Conservation (phyloP, 2,329 filamentous ascomycete species). For the Lecanicillium sp. region DNA sequence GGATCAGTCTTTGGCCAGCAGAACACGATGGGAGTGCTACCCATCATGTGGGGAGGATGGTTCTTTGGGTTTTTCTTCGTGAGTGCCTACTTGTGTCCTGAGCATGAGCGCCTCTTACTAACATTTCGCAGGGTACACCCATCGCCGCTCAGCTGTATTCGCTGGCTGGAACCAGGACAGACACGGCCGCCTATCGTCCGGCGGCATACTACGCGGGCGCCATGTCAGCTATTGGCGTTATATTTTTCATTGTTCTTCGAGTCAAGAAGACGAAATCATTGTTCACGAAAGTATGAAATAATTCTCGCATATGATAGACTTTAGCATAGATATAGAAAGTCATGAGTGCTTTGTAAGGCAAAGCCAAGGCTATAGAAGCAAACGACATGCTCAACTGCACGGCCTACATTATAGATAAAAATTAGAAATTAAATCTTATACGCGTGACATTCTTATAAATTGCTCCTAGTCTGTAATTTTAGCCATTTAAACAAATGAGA, state of each 20-base stretch:
- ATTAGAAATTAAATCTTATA: too few species aligned
- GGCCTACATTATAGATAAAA: too few species aligned
- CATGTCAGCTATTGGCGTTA: conserved; percentile 19
- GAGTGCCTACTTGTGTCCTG: background rate
- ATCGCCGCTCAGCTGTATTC: conserved; percentile 24
- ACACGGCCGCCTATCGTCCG: conserved; percentile 20
- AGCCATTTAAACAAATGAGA: too few species aligned
- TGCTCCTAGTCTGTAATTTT: too few species aligned
- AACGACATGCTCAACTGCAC: too few species aligned
- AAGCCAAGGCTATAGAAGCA: too few species aligned
- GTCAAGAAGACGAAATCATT: background rate
- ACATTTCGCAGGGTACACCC: conserved; percentile 20
- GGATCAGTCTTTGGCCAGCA: conserved; percentile 19
- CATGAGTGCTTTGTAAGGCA: too few species aligned
- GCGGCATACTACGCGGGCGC: conserved; percentile 25
- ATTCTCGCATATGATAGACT: background rate
- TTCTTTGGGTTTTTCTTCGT: conserved; percentile 25
- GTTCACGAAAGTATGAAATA: conserved; percentile 2
- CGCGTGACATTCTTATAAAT: too few species aligned
- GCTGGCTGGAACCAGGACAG: conserved; percentile 15
- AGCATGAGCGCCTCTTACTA: background rate
- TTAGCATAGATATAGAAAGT: too few species aligned
- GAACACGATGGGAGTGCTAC: conserved; percentile 23
- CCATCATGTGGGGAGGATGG: conserved; percentile 24
- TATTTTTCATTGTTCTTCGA: conserved; percentile 13